Evolutionary conservation across 768 basidiomycete genomes (phyloP).

Genomic region (Kwoniella dejecticola): DNA sequence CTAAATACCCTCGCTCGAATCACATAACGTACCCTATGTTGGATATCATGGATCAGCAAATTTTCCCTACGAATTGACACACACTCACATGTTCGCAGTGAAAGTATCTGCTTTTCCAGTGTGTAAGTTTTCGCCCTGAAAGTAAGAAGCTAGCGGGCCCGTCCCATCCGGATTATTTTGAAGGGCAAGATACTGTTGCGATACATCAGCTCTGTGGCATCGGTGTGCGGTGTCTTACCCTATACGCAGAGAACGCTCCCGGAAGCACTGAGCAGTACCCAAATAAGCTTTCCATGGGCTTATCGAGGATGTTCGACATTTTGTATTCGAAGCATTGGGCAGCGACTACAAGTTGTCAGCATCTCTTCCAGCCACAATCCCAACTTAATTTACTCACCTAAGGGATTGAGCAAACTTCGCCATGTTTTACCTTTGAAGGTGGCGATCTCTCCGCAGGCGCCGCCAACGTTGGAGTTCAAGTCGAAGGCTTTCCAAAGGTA

Average conservation of each 20-base stretch:
- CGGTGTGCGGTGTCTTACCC: constrained; percentile 30
- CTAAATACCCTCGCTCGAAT: neutral
- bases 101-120: constrained; percentile 56
- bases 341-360: constrained; percentile 65
- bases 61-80: neutral
- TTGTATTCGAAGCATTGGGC: constrained; percentile 97
- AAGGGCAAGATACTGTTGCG: constrained; percentile 71
- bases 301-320: constrained; percentile 88
- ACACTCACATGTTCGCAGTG: constrained; percentile 55
- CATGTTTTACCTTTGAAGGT: constrained; percentile 89
- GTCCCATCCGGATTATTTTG: constrained; percentile 82
- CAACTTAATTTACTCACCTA: constrained; percentile 55
- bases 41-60: constrained; percentile 10
- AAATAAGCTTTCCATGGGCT: constrained; percentile 72
- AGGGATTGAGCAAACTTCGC: constrained; percentile 76
- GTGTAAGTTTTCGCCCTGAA: constrained; percentile 82
- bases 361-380: no score
- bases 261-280: constrained; percentile 70
- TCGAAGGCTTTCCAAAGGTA: constrained; percentile 90
- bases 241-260: constrained; percentile 86
- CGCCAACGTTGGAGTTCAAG: constrained; percentile 72
- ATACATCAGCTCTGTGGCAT: neutral
- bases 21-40: constrained; percentile 19
- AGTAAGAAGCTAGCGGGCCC: constrained; percentile 88
- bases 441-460: constrained; percentile 94